These are phyloP conservation scores for Penicillium sp. DNA, from an alignment of 2,329 filamentous ascomycete species.

Conservation along the genomic window DNA sequence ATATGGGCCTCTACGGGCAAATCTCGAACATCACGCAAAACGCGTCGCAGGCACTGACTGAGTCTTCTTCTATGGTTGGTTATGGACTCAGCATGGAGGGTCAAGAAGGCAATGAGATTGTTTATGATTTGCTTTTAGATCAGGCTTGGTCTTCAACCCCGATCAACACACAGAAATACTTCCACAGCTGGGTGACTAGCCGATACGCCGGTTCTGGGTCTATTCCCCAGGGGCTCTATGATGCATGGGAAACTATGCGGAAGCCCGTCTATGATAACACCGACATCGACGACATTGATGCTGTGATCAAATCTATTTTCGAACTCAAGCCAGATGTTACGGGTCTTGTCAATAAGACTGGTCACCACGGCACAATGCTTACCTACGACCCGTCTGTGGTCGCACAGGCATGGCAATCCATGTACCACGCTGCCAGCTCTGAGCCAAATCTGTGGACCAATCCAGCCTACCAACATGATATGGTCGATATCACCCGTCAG, in stretches of 20 bases:
- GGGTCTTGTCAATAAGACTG: constrained; percentile 41
- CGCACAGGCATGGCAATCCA: constrained; percentile 40
- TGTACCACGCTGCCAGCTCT: constrained; percentile 38
- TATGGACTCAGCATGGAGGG: constrained; percentile 53
- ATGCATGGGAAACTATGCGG: constrained; percentile 50
- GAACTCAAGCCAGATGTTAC: constrained; percentile 47
- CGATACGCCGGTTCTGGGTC: constrained; percentile 39
- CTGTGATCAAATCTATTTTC: constrained; percentile 49
- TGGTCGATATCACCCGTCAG: constrained; percentile 53
- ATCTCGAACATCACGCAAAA: constrained; percentile 51
- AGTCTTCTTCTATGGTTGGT: constrained; percentile 47
- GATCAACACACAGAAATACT: constrained; percentile 49
- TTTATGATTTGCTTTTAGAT: constrained; percentile 53
- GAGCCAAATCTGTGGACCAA: constrained; percentile 42
- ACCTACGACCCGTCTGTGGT: constrained; percentile 44
- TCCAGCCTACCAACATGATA: constrained; percentile 47
- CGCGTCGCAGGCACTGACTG: constrained; percentile 46
- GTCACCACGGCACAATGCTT: constrained; percentile 37
- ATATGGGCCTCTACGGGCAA: constrained; percentile 53
- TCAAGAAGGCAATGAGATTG: constrained; percentile 55
- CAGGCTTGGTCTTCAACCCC: constrained; percentile 51
- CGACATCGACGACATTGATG: constrained; percentile 37
- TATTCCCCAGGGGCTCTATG: constrained; percentile 38
- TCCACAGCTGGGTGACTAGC: constrained; percentile 46
- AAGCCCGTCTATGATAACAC: constrained; percentile 53